Percentiles rank a stretch among this genome's conserved stretches.
Evolutionary conservation across 805 yeast genomes (phyloP).

Genomic region (Yarrowia sp.): DNA sequence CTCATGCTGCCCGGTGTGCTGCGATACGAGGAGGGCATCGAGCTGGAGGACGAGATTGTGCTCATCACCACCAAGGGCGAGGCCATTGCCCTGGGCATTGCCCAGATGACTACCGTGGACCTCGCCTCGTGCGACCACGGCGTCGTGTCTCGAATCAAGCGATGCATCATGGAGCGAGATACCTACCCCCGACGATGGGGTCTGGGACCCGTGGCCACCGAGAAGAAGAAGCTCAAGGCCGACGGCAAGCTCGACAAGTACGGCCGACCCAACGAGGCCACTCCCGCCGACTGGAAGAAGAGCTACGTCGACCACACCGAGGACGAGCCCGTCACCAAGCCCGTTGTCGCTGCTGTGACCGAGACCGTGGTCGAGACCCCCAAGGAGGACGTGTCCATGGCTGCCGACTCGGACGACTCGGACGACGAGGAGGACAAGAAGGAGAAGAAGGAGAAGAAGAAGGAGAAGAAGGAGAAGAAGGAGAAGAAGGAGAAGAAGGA

Average conservation of each 20-base stretch:
- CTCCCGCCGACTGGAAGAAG: slow-evolving; percentile 90
- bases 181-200: slow-evolving; percentile 99
- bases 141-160: slow-evolving; percentile 95
- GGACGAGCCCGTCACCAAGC: slow-evolving; percentile 37
- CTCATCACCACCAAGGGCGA: slow-evolving; percentile 99
- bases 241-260: slow-evolving; percentile 96
- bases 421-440: slow-evolving; percentile 53
- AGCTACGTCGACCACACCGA: slow-evolving; percentile 63
- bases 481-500: slow-evolving; percentile 57
- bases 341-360: slow-evolving; percentile 39
- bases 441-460: slow-evolving; percentile 54
- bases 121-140: slow-evolving; percentile 97
- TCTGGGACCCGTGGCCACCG: slow-evolving; percentile 95
- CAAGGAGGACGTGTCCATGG: slow-evolving; percentile 31
- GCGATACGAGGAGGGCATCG: slow-evolving; percentile 97
- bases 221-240: slow-evolving; percentile 96
- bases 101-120: slow-evolving; percentile 98
- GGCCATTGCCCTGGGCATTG: slow-evolving; percentile 97
- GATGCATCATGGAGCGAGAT: slow-evolving; percentile 99
- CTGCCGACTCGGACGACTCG: slow-evolving; percentile 28
- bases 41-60: slow-evolving; percentile 95
- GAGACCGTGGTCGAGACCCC: slow-evolving; percentile 30
- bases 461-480: slow-evolving; percentile 52
- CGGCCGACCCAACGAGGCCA: slow-evolving; percentile 89
- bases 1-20: slow-evolving; percentile 97